Base-by-base conservation (phyloP, 2,329 filamentous ascomycete genomes). In the Penicillium sp. region DNA sequence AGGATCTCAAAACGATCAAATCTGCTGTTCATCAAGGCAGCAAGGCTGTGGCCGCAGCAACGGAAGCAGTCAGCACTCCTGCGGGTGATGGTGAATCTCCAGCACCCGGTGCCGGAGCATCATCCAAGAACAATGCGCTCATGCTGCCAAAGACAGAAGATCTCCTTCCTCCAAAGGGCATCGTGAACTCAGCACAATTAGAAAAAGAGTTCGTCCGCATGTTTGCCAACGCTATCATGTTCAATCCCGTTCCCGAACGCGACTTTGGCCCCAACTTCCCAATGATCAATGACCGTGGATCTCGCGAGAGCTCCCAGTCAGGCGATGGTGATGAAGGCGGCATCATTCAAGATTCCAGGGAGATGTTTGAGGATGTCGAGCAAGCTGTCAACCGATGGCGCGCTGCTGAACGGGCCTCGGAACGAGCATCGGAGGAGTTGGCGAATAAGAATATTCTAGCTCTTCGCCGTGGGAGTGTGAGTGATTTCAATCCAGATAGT, bases 151-250 rank as follows among this genome's bases (percentile, higher is more conserved):
- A 89, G 54, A 88, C 84, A 2, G 83, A 87, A 48, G 90, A 97
- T 54, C 79, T 96, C 25, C 81, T 93, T 2, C 90, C 93, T 2
- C 93, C 94, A 0, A 90, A 87, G 65, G 90, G 87, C 20, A 96
- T 97, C 65, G 90, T 97, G 73, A 97, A 97, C 73, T 92, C 89
- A 49, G 86, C 89, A 1, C 94, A 97, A 71, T 81, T 97, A 15
- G 93, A 97, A 74, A 90, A 92, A 62, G 93, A 97, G 72, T 79
- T 97, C 11, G 90, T 95, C 65, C 89, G 95, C 66, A 97, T 97
- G 90, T 96, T 97, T 72, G 91, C 92, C 63, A 97, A 97, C 68
- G 93, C 94, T 18, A 89, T 97, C 74, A 97, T 99, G 94, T 99
- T 96, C 79, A 97, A 97, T 66, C 87, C 89, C 0, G 90, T 96